Percentiles rank a stretch among this genome's conserved stretches.
These are phyloP conservation scores for Ramalina peruviana DNA, from an alignment of 495 filamentous ascomycete genomes.

Conservation along the genomic window DNA sequence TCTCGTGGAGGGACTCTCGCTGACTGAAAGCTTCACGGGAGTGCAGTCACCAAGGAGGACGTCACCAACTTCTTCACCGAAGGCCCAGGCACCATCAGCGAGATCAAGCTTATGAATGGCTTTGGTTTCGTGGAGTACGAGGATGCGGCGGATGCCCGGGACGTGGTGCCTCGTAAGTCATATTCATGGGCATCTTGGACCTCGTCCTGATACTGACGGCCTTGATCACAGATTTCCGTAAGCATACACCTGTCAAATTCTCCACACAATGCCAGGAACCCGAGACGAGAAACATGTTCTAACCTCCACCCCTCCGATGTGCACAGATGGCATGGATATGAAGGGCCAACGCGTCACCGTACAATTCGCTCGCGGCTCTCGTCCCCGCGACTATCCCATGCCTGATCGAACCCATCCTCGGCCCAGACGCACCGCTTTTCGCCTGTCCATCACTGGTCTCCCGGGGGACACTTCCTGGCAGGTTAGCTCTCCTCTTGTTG, in stretches of 20 bases:
- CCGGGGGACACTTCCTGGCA: slow-evolving; percentile 98
- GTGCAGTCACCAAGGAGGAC: slow-evolving; percentile 83
- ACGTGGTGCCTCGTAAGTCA: slow-evolving; percentile 83
- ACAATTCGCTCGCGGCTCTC: slow-evolving; percentile 90
- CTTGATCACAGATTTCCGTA: slow-evolving; percentile 38
- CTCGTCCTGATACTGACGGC: slow-evolving; percentile 10
- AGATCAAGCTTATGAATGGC: slow-evolving; percentile 99
- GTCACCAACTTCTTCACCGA: slow-evolving; percentile 93
- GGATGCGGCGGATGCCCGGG: slow-evolving; percentile 89
- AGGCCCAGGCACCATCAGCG: slow-evolving; percentile 91
- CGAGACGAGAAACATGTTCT: not conserved
- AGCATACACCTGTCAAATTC: slow-evolving; percentile 12
- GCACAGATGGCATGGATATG: slow-evolving; percentile 85
- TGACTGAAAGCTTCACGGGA: slow-evolving; percentile 15
- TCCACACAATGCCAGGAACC: not conserved
- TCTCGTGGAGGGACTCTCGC: slow-evolving; percentile 13
- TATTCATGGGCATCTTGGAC: not conserved
- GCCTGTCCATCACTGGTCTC: slow-evolving; percentile 96
- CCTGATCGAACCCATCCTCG: slow-evolving; percentile 74
- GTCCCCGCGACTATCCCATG: slow-evolving; percentile 66
- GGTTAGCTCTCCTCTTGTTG: slow-evolving; percentile 57
- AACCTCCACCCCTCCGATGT: not conserved
- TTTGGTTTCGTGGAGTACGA: slow-evolving; percentile 99
- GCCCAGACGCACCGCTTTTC: slow-evolving; percentile 82
- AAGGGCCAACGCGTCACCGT: slow-evolving; percentile 94